Conservation (phyloP, 108 stramenopile species). For the Skeletonema costatum region DNA sequence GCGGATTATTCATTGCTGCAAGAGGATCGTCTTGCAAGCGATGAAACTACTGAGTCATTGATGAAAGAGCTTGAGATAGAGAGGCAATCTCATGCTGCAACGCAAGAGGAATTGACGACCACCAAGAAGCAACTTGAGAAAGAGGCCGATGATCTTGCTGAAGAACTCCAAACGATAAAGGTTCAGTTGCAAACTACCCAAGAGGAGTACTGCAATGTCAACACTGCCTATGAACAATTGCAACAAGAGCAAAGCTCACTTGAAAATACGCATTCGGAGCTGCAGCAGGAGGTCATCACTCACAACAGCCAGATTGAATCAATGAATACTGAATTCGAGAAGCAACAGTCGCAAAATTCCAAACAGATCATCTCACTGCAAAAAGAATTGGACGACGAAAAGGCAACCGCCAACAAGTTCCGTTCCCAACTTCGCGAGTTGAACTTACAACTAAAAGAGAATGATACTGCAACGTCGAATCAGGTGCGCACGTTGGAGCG, state of each 20-base stretch:
- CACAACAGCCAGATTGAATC: conserved; percentile 8
- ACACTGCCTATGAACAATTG: neutral
- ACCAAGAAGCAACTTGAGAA: neutral
- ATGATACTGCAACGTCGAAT: neutral
- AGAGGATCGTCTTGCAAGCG: neutral
- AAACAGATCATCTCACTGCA: neutral
- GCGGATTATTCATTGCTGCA: neutral
- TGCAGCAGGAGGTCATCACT: conserved; percentile 1
- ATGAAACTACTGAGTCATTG: neutral
- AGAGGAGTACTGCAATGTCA: neutral
- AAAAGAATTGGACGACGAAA: conserved; percentile 17
- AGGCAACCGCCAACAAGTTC: conserved; percentile 16
- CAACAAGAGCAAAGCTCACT: neutral
- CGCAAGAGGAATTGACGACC: neutral
- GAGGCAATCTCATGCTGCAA: neutral
- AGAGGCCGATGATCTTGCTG: neutral
- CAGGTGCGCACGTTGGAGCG: neutral
- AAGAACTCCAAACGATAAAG: neutral
- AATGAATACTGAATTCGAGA: conserved; percentile 7
- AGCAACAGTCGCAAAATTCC: neutral
- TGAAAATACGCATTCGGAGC: conserved; percentile 1
- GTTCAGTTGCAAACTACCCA: neutral
- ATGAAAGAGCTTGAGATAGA: conserved; percentile 8
- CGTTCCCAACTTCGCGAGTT: conserved; percentile 13
- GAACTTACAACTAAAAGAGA: conserved; percentile 17